Conservation (phyloP, 2,329 filamentous ascomycete genomes). For the Paecilomyces fulvus region DNA sequence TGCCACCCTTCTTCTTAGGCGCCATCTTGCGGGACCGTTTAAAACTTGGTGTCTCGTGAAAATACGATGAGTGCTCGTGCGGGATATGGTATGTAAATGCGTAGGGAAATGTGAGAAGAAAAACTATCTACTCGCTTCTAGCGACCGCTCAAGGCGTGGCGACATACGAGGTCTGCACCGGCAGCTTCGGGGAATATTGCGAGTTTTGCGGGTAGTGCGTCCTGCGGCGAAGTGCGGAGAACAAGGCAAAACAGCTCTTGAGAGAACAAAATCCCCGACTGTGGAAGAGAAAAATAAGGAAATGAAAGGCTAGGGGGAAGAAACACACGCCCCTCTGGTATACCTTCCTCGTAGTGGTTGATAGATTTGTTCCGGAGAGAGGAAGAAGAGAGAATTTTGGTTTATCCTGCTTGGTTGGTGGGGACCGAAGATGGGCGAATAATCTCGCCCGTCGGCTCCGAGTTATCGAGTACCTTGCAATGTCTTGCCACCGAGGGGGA, state of each 20-base stretch:
- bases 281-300: neutral
- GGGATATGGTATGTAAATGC: neutral
- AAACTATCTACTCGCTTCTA: neutral
- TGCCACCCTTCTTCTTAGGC: conserved; percentile 91
- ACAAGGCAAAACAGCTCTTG: neutral
- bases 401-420: neutral
- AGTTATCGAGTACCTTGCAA: neutral
- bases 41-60: neutral
- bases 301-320: neutral
- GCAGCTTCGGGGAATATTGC: neutral
- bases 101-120: neutral
- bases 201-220: neutral
- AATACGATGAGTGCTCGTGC: neutral
- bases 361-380: neutral
- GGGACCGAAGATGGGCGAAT: neutral
- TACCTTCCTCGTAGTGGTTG: neutral
- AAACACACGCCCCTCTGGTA: conserved; percentile 10
- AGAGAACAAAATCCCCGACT: neutral
- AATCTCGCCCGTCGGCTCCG: neutral
- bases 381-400: neutral
- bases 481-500: too few relatives aligned
- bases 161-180: neutral
- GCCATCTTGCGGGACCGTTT: conserved; percentile 54
- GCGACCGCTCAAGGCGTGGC: neutral
- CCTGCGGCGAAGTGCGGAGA: neutral